Conservation (phyloP, 164 flowering plant genomes). For the Warburgia ugandensis region DNA sequence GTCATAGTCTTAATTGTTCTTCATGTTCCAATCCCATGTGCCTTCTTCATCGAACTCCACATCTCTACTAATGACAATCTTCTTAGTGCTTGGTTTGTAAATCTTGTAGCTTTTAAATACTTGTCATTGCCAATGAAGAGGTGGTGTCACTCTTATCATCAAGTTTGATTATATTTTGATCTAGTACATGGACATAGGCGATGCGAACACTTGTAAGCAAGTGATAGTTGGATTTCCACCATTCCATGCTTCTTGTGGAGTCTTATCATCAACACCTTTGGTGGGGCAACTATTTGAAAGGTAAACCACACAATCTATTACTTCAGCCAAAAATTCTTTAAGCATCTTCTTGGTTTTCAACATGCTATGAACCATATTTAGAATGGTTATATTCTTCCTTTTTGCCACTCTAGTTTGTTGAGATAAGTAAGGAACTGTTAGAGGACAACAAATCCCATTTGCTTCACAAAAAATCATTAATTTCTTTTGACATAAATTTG, state of each 20-base stretch:
- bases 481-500: neutral
- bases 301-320: neutral
- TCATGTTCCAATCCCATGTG: no score
- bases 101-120: neutral
- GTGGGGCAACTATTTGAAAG: neutral
- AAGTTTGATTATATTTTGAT: neutral
- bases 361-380: neutral
- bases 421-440: neutral
- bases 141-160: neutral
- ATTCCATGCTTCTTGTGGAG: neutral
- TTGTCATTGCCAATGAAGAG: no score
- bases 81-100: neutral
- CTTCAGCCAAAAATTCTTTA: neutral
- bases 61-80: no score
- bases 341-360: neutral
- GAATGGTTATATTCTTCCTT: neutral
- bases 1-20: no score
- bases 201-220: neutral
- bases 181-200: neutral
- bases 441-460: neutral
- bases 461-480: neutral
- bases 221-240: neutral
- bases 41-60: no score
- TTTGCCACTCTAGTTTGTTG: neutral
- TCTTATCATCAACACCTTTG: neutral